phyloP scores from a whole-genome alignment of 2,329 filamentous ascomycete species.

The Aureobasidium sp. region DNA sequence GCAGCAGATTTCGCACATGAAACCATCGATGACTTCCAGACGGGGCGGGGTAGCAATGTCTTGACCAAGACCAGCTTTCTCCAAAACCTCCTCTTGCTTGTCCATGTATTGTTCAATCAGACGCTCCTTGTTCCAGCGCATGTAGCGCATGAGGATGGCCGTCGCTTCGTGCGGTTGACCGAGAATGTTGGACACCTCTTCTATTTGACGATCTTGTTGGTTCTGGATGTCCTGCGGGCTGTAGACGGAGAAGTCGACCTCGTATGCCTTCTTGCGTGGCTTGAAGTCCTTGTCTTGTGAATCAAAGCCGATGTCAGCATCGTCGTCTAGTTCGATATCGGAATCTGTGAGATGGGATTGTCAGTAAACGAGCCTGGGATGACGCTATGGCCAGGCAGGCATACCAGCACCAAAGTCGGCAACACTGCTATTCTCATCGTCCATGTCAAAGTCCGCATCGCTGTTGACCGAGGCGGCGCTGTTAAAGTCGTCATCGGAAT shows the following conservation, averaged over 20 bases:
- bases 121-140: constrained; percentile 93
- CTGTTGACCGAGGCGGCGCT: constrained; percentile 61
- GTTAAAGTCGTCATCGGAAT: constrained; percentile 92
- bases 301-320: constrained; percentile 51
- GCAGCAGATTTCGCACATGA: constrained; percentile 92
- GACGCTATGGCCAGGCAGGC: constrained; percentile 12
- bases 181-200: constrained; percentile 85
- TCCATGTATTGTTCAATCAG: constrained; percentile 97
- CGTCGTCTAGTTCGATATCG: constrained; percentile 48
- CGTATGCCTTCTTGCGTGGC: constrained; percentile 65
- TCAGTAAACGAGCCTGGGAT: constrained; percentile 29
- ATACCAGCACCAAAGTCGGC: constrained; percentile 35
- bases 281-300: constrained; percentile 63
- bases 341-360: constrained; percentile 30
- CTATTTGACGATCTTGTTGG: constrained; percentile 77
- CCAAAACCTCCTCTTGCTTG: constrained; percentile 65
- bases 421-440: constrained; percentile 63
- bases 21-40: constrained; percentile 63
- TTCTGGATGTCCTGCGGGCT: constrained; percentile 70
- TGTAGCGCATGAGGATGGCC: constrained; percentile 80
- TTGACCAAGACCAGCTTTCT: constrained; percentile 71
- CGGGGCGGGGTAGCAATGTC: constrained; percentile 53
- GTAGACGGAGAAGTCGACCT: constrained; percentile 77
- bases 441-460: constrained; percentile 52
- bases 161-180: constrained; percentile 82